A percentile compares a stretch with the other conserved stretches of the same genome.
phyloP scores from a whole-genome alignment of 2,329 filamentous ascomycete genomes.

The Magnaporthiopsis incrustans region DNA sequence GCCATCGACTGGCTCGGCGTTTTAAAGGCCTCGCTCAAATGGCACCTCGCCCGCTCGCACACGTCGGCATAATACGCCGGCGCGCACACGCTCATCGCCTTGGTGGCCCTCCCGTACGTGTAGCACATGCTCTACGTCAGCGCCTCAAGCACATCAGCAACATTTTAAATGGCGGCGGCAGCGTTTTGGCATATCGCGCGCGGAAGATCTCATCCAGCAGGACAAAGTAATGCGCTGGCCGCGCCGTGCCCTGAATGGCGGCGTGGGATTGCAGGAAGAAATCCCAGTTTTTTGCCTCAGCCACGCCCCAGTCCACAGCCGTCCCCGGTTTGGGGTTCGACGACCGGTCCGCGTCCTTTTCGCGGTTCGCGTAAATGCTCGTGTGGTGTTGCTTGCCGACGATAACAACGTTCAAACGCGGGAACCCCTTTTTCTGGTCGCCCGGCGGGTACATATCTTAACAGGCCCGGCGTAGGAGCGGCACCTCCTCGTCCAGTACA shows the following conservation, averaged over 20 bases:
- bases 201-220: slow-evolving; percentile 61
- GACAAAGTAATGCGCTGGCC: slow-evolving; percentile 77
- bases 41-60: slow-evolving; percentile 67
- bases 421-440: slow-evolving; percentile 35
- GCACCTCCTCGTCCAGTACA: slow-evolving; percentile 63
- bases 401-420: slow-evolving; percentile 64
- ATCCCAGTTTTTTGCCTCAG: slow-evolving; percentile 67
- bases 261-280: slow-evolving; percentile 80
- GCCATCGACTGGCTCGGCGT: slow-evolving; percentile 6
- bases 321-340: slow-evolving; percentile 66
- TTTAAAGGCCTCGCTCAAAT: slow-evolving; percentile 58
- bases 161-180: slow-evolving; percentile 14
- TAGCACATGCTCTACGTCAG: slow-evolving; percentile 77
- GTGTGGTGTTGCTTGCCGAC: slow-evolving; percentile 88
- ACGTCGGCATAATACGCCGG: slow-evolving; percentile 89
- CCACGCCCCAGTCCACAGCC: slow-evolving; percentile 77
- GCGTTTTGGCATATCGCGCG: background rate
- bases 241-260: slow-evolving; percentile 59
- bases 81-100: slow-evolving; percentile 77
- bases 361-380: slow-evolving; percentile 67
- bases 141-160: slow-evolving; percentile 62
- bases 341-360: slow-evolving; percentile 11
- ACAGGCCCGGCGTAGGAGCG: slow-evolving; percentile 43
- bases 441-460: slow-evolving; percentile 39
- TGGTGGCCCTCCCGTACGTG: slow-evolving; percentile 74